Base-by-base conservation (phyloP, 2,329 filamentous ascomycete species). In the Epichloe brachyelytri region DNA sequence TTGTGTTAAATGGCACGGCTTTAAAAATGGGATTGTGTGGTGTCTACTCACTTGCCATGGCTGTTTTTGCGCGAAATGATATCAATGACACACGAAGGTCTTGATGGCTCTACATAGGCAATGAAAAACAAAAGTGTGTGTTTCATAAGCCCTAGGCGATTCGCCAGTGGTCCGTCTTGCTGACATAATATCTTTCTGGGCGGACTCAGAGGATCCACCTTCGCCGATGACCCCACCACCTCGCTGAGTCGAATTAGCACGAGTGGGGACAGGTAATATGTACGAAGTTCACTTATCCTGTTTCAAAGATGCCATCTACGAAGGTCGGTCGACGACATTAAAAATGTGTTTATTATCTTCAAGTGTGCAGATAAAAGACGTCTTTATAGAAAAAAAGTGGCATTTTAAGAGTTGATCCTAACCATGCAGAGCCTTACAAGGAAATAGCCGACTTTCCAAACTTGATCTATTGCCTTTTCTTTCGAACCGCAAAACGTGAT, bases 131-230 rank as follows among this genome's bases (percentile, higher is more conserved):
- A 44, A 50, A 38, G 20, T 50, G 53, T 52, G 53, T 52, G 49
- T 50, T 36, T 36, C 22, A 37, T 53, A 59, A 63, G 57, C 62
- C 62, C 62, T 64, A 54, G 53, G 43, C 43, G 39, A 52, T 15
- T 30, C 37, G 37, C 41, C 22, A 17, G 6, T 30, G 22, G 30
- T 14, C 41, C 30, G 12, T 1, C n/a, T 17, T 22, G 52, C 49
- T 54, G 45, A 54, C 52, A 49, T 54, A 54, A 54, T 45, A 15
- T 30, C 2, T 30, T 30, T 10, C 8, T 10, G 26, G 22, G 6
- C 22, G 6, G 26, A 30, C 26, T 30, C 26, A 30, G 30, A 30
- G 8, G 30, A 30, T 30, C 19, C 36, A 39, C 37, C 14, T 15
- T n/a, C 7, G 7, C 38, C 33, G 10, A 48, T 14, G 10, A 41